phyloP scores from a whole-genome alignment of 2,329 filamentous ascomycete species.

The Anthostomella pinea region DNA sequence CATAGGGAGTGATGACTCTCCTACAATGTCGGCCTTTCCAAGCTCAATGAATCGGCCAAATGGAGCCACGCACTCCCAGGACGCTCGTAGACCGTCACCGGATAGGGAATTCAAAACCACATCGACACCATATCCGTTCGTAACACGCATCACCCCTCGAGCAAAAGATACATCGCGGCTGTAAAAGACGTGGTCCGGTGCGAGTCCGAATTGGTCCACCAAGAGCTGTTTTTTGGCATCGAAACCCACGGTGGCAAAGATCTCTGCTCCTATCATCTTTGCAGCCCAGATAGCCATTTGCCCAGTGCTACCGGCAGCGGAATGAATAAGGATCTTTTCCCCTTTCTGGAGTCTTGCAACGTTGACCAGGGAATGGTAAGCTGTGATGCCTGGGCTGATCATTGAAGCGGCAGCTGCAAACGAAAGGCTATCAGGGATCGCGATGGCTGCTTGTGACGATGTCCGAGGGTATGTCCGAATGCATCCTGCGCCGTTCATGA shows the following conservation, averaged over 20 bases:
- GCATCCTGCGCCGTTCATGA: background rate
- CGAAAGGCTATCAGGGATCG: background rate
- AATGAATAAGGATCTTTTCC: constrained; percentile 10
- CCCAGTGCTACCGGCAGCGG: constrained; percentile 5
- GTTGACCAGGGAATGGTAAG: constrained; percentile 1
- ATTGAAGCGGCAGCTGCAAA: background rate
- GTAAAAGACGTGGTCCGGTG: constrained; percentile 9
- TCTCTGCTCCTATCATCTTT: constrained; percentile 5
- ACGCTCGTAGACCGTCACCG: constrained; percentile 35
- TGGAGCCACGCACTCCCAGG: constrained; percentile 40
- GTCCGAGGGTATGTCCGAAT: constrained; percentile 1
- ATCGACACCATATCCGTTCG: constrained; percentile 6
- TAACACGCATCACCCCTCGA: constrained; percentile 1
- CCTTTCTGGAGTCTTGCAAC: background rate
- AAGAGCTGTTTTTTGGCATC: constrained; percentile 8
- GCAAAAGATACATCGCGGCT: constrained; percentile 6
- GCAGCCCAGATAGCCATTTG: constrained; percentile 10
- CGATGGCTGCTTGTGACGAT: background rate
- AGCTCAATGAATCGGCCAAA: constrained; percentile 35
- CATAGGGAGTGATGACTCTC: constrained; percentile 9
- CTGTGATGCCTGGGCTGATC: background rate
- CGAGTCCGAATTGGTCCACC: background rate
- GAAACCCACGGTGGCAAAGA: constrained; percentile 8
- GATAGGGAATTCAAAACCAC: constrained; percentile 37
- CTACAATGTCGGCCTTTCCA: constrained; percentile 8